Evolutionary conservation across 805 yeast genomes (phyloP).

Genomic region (Saccharomyces jurei): DNA sequence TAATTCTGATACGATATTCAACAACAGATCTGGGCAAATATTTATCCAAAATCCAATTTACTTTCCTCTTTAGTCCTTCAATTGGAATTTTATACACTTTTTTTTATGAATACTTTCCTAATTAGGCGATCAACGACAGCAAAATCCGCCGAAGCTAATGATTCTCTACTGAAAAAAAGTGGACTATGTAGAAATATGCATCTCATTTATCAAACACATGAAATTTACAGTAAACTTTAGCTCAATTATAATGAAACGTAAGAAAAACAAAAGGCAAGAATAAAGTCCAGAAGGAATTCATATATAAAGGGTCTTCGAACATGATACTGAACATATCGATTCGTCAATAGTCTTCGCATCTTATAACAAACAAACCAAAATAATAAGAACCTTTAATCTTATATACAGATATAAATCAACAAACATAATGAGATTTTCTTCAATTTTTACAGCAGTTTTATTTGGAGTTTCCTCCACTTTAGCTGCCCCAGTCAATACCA

Average conservation of each 20-base stretch:
- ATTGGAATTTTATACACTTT: background rate
- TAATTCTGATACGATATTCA: background rate
- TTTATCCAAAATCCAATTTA: background rate
- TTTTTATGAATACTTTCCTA: background rate
- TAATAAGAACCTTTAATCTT: background rate
- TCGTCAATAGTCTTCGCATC: background rate
- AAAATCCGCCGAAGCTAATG: background rate
- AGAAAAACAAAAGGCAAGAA: background rate
- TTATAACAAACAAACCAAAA: background rate
- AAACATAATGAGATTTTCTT: background rate
- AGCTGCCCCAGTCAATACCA: slow-evolving; percentile 7
- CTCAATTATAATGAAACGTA: background rate
- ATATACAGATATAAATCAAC: background rate
- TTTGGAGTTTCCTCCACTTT: background rate
- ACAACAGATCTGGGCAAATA: background rate
- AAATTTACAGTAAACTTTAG: background rate
- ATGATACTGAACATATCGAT: background rate
- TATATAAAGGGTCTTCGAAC: background rate
- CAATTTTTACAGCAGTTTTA: background rate
- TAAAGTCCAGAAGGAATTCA: background rate
- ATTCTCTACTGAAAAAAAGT: background rate
- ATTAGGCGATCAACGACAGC: background rate
- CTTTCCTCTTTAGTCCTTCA: background rate
- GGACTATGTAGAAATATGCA: background rate
- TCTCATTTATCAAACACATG: background rate